These are phyloP conservation scores for Aspergillus tamarii DNA, from an alignment of 2,329 filamentous ascomycete species.

Conservation along the genomic window DNA sequence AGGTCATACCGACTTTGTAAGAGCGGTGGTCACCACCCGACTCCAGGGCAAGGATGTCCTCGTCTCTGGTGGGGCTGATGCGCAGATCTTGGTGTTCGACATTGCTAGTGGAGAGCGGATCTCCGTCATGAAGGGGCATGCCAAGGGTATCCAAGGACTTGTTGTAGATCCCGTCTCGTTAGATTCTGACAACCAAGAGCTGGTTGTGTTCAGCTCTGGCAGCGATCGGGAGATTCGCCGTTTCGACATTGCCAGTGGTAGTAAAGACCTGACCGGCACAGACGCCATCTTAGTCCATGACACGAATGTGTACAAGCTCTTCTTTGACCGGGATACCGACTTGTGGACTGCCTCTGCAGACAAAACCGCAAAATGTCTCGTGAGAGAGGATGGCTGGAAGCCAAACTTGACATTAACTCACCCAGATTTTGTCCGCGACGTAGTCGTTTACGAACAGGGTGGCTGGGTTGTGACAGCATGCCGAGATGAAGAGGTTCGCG, in stretches of 20 bases:
- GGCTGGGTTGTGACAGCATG: slow-evolving; percentile 86
- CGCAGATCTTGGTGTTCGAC: slow-evolving; percentile 84
- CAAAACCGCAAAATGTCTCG: slow-evolving; percentile 80
- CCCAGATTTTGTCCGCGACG: slow-evolving; percentile 85
- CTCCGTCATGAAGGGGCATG: slow-evolving; percentile 76
- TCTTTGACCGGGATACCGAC: slow-evolving; percentile 73
- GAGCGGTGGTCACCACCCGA: slow-evolving; percentile 68
- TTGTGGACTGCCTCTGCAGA: slow-evolving; percentile 94
- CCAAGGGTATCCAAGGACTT: slow-evolving; percentile 78
- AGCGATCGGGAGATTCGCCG: slow-evolving; percentile 78
- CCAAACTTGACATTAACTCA: slow-evolving; percentile 74
- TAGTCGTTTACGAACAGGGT: slow-evolving; percentile 69
- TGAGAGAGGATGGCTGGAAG: slow-evolving; percentile 68
- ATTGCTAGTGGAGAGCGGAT: slow-evolving; percentile 67
- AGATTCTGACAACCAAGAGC: slow-evolving; percentile 38
- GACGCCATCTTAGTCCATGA: slow-evolving; percentile 77
- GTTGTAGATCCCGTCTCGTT: slow-evolving; percentile 70
- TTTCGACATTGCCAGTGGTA: slow-evolving; percentile 48
- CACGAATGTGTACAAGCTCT: slow-evolving; percentile 82
- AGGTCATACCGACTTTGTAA: slow-evolving; percentile 91
- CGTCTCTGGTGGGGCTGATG: slow-evolving; percentile 76
- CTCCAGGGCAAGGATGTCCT: slow-evolving; percentile 65
- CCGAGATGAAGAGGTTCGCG: slow-evolving; percentile 84
- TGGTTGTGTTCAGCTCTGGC: slow-evolving; percentile 75
- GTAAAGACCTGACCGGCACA: slow-evolving; percentile 57